phyloP scores from a whole-genome alignment of 192 early-diverging fungal genomes.

The Phycomyces blakesleeanus region DNA sequence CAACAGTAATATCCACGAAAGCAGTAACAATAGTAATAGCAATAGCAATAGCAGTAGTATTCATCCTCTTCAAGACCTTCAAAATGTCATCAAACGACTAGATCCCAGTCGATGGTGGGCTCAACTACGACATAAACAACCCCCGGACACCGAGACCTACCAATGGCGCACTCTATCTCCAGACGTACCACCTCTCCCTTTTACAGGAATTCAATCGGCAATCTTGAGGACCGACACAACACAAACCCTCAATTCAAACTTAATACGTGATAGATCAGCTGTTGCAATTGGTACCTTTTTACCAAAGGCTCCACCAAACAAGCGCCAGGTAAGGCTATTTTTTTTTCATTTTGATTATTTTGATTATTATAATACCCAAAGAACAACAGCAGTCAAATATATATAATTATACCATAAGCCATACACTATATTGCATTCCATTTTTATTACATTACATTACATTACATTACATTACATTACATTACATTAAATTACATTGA shows the following conservation, averaged over 20 bases:
- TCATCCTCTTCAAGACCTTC: not conserved
- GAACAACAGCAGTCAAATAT: too few relatives aligned
- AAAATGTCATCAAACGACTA: conserved; percentile 3
- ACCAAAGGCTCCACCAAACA: not conserved
- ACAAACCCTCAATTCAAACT: not conserved
- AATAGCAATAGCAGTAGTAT: not conserved
- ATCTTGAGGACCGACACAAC: conserved; percentile 2
- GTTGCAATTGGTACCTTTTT: not conserved
- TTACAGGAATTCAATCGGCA: not conserved
- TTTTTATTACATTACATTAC: too few relatives aligned
- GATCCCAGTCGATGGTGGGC: conserved; percentile 7
- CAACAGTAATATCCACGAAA: too few relatives aligned
- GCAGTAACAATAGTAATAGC: too few relatives aligned
- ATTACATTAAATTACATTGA: too few relatives aligned
- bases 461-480: too few relatives aligned
- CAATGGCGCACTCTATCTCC: conserved; percentile 33
- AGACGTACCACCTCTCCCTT: conserved; percentile 26
- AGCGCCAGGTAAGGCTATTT: not conserved
- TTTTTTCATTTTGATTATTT: not conserved
- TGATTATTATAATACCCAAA: too few relatives aligned
- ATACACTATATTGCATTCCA: too few relatives aligned
- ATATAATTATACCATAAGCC: too few relatives aligned
- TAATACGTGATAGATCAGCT: not conserved
- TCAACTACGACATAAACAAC: conserved; percentile 3
- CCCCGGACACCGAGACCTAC: not conserved